Conservation (phyloP, 192 early-diverging fungal genomes). For the Backusella macrospora region DNA sequence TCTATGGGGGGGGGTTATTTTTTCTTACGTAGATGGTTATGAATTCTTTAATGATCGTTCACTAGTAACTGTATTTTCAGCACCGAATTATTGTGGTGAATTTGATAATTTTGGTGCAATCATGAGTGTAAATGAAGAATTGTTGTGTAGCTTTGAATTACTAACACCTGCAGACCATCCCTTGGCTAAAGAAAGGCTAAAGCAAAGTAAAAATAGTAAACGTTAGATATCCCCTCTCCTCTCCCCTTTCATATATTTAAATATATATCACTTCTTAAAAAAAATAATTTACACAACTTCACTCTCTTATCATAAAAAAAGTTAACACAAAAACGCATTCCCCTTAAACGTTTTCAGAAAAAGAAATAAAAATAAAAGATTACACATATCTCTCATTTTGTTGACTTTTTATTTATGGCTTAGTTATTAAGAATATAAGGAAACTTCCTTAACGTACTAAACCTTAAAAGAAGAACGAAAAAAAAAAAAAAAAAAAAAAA, state of each 20-base stretch:
- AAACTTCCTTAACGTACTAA: slow-evolving; percentile 1
- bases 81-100: slow-evolving; percentile 87
- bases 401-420: too few species aligned
- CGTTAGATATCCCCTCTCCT: background rate
- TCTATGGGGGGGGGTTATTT: too few species aligned
- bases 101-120: slow-evolving; percentile 43
- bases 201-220: slow-evolving; percentile 21
- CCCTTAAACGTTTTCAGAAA: too few species aligned
- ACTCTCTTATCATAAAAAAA: too few species aligned
- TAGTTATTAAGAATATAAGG: background rate
- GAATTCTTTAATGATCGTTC: slow-evolving; percentile 98
- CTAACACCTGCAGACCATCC: slow-evolving; percentile 45
- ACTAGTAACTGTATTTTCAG: slow-evolving; percentile 61
- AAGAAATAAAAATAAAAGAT: background rate
- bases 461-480: too few species aligned
- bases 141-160: slow-evolving; percentile 83
- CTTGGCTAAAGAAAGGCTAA: slow-evolving; percentile 33
- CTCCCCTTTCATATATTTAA: too few species aligned
- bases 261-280: background rate
- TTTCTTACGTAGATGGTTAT: slow-evolving; percentile 90
- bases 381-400: too few species aligned
- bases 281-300: too few species aligned
- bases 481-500: too few species aligned
- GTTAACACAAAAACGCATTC: too few species aligned
- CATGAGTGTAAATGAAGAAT: slow-evolving; percentile 76